Conservation (phyloP, 2,329 filamentous ascomycete species). For the Tolypocladium inflatum region DNA sequence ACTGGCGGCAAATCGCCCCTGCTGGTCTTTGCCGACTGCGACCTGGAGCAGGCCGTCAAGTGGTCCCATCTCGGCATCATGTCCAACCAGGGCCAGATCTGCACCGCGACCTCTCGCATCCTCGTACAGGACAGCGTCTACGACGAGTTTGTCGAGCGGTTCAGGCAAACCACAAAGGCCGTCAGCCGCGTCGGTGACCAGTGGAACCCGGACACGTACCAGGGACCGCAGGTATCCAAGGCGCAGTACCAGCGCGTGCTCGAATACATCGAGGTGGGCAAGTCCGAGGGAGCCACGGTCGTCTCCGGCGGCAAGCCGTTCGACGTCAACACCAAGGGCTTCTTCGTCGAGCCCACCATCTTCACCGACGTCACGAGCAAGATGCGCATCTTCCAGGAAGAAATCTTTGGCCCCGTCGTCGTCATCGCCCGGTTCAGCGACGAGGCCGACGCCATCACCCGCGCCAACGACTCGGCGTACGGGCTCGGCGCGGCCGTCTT, state of each 20-base stretch:
- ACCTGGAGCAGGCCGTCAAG: slow-evolving; percentile 60
- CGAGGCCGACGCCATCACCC: slow-evolving; percentile 29
- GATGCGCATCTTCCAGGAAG: slow-evolving; percentile 37
- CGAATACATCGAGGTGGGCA: slow-evolving; percentile 61
- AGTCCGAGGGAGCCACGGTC: slow-evolving; percentile 59
- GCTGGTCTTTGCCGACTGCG: slow-evolving; percentile 55
- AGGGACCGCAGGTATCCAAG: slow-evolving; percentile 67
- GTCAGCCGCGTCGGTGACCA: slow-evolving; percentile 61
- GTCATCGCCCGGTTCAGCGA: slow-evolving; percentile 31
- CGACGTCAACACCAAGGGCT: slow-evolving; percentile 25
- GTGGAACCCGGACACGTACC: slow-evolving; percentile 59
- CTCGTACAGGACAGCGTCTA: slow-evolving; percentile 52
- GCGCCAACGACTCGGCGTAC: slow-evolving; percentile 46
- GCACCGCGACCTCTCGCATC: slow-evolving; percentile 54
- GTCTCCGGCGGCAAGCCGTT: slow-evolving; percentile 50
- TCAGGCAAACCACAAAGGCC: slow-evolving; percentile 48
- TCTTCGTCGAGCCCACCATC: slow-evolving; percentile 35
- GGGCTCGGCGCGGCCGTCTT: slow-evolving; percentile 55
- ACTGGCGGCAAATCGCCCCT: slow-evolving; percentile 59
- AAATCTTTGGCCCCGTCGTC: slow-evolving; percentile 37
- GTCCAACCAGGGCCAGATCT: slow-evolving; percentile 57
- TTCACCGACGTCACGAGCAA: slow-evolving; percentile 29
- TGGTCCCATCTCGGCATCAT: slow-evolving; percentile 41
- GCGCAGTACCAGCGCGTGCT: slow-evolving; percentile 62
- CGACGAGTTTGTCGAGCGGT: slow-evolving; percentile 54